These are phyloP conservation scores for Gossypium turneri DNA, from an alignment of 345 rosid species.

Conservation along the genomic window DNA sequence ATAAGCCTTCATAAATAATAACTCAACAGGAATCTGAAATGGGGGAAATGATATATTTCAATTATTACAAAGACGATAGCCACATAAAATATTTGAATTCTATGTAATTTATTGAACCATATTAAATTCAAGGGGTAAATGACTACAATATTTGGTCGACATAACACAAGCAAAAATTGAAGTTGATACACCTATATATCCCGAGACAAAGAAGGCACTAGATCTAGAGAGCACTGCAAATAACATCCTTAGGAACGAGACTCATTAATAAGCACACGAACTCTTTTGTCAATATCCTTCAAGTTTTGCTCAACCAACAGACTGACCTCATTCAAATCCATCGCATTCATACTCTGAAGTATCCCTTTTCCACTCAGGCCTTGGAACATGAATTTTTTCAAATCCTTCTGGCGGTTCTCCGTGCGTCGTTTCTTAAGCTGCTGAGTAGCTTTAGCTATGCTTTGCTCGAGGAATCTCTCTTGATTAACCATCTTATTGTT, in stretches of 20 bases:
- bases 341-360: constrained; percentile 3
- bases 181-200: neutral
- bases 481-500: constrained; percentile 31
- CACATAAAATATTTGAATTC: no score
- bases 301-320: constrained; percentile 21
- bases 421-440: neutral
- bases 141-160: neutral
- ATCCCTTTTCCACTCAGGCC: constrained; percentile 8
- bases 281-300: constrained; percentile 19
- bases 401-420: constrained; percentile 10
- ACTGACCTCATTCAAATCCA: constrained; percentile 21
- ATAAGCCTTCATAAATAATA: no score
- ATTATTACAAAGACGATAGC: no score
- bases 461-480: constrained; percentile 21
- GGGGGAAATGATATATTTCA: no score
- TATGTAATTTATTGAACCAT: neutral
- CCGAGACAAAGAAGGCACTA: neutral
- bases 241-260: no score
- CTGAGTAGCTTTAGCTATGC: neutral
- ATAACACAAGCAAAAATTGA: neutral
- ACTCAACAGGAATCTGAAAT: no score
- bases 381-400: constrained; percentile 22
- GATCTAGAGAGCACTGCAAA: no score
- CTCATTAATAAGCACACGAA: neutral
- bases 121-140: neutral